Conservation (phyloP, 2,329 filamentous ascomycete species). For the Colletotrichum euphorbiae region DNA sequence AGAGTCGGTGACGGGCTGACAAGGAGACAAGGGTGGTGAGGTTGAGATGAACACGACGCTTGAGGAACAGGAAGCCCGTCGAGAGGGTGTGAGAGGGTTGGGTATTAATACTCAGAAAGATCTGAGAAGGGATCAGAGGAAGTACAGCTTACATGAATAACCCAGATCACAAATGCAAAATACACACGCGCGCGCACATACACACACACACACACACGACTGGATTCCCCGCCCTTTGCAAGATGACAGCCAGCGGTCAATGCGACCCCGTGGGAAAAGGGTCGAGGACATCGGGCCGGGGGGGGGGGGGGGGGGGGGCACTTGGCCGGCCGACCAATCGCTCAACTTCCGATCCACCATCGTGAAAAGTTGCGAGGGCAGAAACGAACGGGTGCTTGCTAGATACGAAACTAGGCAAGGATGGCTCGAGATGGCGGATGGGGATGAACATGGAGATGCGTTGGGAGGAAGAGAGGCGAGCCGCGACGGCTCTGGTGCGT, state of each 20-base stretch:
- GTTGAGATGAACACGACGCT: constrained; percentile 33
- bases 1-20: not conserved
- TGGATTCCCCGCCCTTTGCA: constrained; percentile 9
- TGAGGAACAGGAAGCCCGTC: not conserved
- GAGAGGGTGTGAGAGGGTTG: constrained; percentile 2
- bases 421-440: constrained; percentile 22
- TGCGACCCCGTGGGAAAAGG: constrained; percentile 34
- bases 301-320: not conserved
- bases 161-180: constrained; percentile 27
- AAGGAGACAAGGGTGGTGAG: not conserved
- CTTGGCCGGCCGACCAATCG: constrained; percentile 20
- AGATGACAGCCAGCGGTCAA: constrained; percentile 29
- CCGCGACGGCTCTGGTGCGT: constrained; percentile 10
- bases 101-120: constrained; percentile 31
- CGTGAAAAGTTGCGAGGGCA: constrained; percentile 22
- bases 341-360: constrained; percentile 36
- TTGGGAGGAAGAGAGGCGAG: constrained; percentile 25
- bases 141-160: constrained; percentile 8
- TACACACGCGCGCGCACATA: not conserved
- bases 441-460: constrained; percentile 37
- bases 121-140: not conserved
- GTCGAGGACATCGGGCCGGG: constrained; percentile 4
- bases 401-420: constrained; percentile 26
- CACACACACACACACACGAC: not conserved
- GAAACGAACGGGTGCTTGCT: not conserved